These are phyloP conservation scores for Dryadomyces quercus-mongolicae DNA, from an alignment of 2,329 filamentous ascomycete species.

Conservation along the genomic window DNA sequence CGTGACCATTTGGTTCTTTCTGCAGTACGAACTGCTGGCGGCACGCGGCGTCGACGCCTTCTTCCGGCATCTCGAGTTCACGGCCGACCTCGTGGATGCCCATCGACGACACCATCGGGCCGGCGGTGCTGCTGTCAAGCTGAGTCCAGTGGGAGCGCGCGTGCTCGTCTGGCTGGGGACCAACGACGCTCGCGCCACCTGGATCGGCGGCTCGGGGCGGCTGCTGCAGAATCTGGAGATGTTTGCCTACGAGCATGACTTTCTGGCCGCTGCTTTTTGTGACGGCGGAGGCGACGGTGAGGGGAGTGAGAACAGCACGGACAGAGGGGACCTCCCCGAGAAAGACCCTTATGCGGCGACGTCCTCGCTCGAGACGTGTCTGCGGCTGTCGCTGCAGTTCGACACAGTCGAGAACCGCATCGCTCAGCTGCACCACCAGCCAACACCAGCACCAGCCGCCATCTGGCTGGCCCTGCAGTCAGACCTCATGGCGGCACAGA, in stretches of 20 bases:
- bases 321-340: not conserved
- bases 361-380: not conserved
- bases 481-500: not conserved
- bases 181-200: constrained; percentile 3
- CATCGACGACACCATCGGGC: constrained; percentile 3
- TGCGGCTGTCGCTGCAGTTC: constrained; percentile 5
- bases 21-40: constrained; percentile 5
- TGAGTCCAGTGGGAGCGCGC: constrained; percentile 1
- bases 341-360: no score
- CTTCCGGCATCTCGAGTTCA: constrained; percentile 4
- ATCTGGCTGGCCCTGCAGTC: constrained; percentile 2
- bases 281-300: not conserved
- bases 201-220: constrained; percentile 3
- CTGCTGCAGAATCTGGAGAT: constrained; percentile 5
- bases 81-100: constrained; percentile 5
- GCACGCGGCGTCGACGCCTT: constrained; percentile 2
- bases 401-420: constrained; percentile 6
- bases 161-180: constrained; percentile 6
- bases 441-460: not conserved
- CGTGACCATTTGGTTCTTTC: constrained; percentile 4
- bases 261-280: not conserved
- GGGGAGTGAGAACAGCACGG: not conserved
- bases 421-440: constrained; percentile 2
- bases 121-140: not conserved
- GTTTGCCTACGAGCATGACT: constrained; percentile 1